Conservation (phyloP, 1,284 basidiomycete species). For the Exobasidium rhododendri region DNA sequence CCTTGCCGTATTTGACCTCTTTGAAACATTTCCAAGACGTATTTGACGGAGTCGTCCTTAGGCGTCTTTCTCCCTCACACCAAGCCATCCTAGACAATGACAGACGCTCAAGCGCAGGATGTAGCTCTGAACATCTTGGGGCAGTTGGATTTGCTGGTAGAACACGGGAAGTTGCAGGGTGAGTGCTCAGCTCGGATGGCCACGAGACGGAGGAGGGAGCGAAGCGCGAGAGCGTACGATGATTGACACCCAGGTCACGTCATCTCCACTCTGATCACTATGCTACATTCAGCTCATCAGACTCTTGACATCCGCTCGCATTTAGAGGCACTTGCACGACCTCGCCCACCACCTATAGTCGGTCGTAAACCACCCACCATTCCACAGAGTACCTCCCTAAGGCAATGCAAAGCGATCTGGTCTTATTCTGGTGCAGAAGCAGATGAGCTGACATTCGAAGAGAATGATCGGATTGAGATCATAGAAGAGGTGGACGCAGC, state of each 20-base stretch:
- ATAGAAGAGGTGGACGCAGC: slow-evolving; percentile 11
- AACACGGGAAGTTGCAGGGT: background rate
- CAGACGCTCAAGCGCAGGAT: background rate
- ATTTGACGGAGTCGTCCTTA: too few species aligned
- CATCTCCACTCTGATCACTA: too few species aligned
- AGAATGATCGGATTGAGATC: slow-evolving; percentile 13
- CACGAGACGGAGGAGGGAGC: too few species aligned
- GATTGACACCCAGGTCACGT: too few species aligned
- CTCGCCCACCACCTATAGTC: background rate
- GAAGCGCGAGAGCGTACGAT: too few species aligned
- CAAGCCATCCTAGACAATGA: too few species aligned
- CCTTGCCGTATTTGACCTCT: too few species aligned
- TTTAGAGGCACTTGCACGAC: background rate
- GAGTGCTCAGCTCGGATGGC: too few species aligned
- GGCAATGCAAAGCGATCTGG: slow-evolving; percentile 13
- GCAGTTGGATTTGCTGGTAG: background rate
- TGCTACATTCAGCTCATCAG: background rate
- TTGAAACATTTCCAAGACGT: too few species aligned
- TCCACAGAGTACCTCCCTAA: background rate
- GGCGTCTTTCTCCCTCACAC: too few species aligned
- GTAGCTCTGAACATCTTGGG: background rate
- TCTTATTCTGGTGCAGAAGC: slow-evolving; percentile 12
- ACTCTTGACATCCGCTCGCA: background rate
- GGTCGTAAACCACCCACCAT: background rate
- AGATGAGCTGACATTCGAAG: slow-evolving; percentile 15